Evolutionary conservation across 805 yeast genomes (phyloP).

Genomic region (Cyberlindnera mrakii): DNA sequence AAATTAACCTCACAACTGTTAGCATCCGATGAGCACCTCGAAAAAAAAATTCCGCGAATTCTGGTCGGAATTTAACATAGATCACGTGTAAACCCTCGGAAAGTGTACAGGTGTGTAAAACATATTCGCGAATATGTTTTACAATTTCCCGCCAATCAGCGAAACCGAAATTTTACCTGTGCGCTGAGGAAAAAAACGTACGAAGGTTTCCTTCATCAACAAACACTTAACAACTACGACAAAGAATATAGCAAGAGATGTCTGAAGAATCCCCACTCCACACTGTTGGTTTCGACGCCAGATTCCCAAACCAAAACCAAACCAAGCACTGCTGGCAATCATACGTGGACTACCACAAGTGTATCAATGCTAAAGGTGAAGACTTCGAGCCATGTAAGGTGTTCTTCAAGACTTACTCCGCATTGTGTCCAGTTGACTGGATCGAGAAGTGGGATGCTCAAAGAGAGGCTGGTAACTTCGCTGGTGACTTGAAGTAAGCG

Average conservation of each 20-base stretch:
- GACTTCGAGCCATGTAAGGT: conserved; percentile 97
- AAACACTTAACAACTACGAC: neutral
- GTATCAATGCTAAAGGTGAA: conserved; percentile 95
- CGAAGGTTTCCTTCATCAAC: neutral
- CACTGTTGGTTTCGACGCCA: conserved; percentile 78
- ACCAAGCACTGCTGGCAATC: conserved; percentile 98
- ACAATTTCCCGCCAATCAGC: conserved; percentile 12
- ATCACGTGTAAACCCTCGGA: no score
- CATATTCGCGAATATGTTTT: neutral
- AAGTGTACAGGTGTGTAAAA: no score
- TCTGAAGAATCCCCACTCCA: conserved; percentile 39
- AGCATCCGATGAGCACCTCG: no score
- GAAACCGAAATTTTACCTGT: conserved; percentile 5
- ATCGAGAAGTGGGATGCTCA: conserved; percentile 84
- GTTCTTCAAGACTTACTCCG: conserved; percentile 84
- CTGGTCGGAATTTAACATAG: no score
- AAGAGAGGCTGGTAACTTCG: conserved; percentile 57
- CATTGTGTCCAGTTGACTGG: conserved; percentile 84
- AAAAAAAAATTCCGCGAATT: no score
- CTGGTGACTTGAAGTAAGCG: conserved; percentile 36
- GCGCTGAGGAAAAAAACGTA: neutral
- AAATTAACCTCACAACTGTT: no score
- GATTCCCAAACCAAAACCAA: conserved; percentile 97
- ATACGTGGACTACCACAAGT: conserved; percentile 96
- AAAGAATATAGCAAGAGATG: conserved; percentile 9